Evolutionary conservation across 805 yeast species (phyloP).

Genomic region (fission yeast (Schizosaccharomyces pombe)): DNA sequence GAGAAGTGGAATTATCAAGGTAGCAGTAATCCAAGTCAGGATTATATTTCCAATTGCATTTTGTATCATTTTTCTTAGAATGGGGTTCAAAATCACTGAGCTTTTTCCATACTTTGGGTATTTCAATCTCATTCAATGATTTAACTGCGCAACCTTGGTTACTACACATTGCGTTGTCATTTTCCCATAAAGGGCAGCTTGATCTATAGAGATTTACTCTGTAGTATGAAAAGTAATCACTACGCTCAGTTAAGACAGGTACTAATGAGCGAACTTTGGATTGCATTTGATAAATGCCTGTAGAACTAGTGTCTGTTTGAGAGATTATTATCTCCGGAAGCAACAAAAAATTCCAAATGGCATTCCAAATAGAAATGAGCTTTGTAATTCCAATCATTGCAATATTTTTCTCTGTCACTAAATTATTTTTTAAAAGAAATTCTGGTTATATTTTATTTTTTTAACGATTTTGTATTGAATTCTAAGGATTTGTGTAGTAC

Average conservation of each 20-base stretch:
- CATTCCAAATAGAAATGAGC: not conserved
- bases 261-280: not conserved
- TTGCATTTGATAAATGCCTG: not conserved
- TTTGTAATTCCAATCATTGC: not conserved
- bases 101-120: constrained; percentile 42
- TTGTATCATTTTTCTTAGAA: not conserved
- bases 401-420: not conserved
- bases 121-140: constrained; percentile 44
- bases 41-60: not conserved
- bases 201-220: constrained; percentile 47
- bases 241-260: not conserved
- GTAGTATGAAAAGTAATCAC: constrained; percentile 67
- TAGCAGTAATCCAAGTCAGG: constrained; percentile 9
- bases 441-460: too few species aligned
- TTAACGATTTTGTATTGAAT: too few species aligned
- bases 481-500: too few species aligned
- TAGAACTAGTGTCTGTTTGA: not conserved
- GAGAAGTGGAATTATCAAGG: constrained; percentile 19
- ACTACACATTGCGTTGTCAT: constrained; percentile 56
- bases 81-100: not conserved
- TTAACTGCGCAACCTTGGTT: constrained; percentile 81
- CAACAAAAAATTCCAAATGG: not conserved
- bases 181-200: constrained; percentile 62
- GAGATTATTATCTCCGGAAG: not conserved
- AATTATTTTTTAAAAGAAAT: too few species aligned